Base-by-base conservation (phyloP, 2,329 filamentous ascomycete species). In the Didymella keratinophila region DNA sequence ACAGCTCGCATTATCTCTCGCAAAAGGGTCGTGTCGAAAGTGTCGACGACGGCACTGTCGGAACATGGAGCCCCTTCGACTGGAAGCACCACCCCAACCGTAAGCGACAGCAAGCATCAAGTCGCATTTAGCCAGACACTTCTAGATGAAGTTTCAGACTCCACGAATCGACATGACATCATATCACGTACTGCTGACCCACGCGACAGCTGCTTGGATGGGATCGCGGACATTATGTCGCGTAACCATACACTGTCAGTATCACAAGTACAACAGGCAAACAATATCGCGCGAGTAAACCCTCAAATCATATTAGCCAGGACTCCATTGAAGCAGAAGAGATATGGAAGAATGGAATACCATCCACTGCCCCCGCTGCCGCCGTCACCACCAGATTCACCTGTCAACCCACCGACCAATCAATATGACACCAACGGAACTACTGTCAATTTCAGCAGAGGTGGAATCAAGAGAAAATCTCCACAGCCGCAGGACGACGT, bases 241-340 rank as follows among this genome's bases (percentile, higher is more conserved):
- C 66, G 54, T 58, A 53, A 70, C 60, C 43, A 21, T 39, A 48
- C 55, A 61, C 58, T 45, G 56, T 65, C 61, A 63, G 62, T 56
- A 49, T 30, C 56, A 49, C 60, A 60, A 58, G 54, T 66, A 53
- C 62, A 63, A 61, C 64, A 52, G 56, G 34, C 23, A 21, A 55
- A 46, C n/a, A 28, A 12, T 52, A 11, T 16, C 14, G 32, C 34
- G 46, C 20, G 23, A 16, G n/a, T 41, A 41, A 47, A 28, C 14
- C n/a, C 32, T 28, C 47, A 43, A 30, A 23, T 21, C 16, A 50
- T 34, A 23, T 39, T n/a, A 4, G 21, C 36, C 4, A 46, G 25
- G 30, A 52, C 48, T 18, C 41, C 52, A 2, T 27, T 44, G 16
- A 42, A 32, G 16, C 48, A 56, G 12, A 52, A 56, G 27, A 28